A percentile compares a stretch with the other conserved stretches of the same genome.
Conservation (phyloP, 495 filamentous ascomycete genomes). For the Physcia stellaris region DNA sequence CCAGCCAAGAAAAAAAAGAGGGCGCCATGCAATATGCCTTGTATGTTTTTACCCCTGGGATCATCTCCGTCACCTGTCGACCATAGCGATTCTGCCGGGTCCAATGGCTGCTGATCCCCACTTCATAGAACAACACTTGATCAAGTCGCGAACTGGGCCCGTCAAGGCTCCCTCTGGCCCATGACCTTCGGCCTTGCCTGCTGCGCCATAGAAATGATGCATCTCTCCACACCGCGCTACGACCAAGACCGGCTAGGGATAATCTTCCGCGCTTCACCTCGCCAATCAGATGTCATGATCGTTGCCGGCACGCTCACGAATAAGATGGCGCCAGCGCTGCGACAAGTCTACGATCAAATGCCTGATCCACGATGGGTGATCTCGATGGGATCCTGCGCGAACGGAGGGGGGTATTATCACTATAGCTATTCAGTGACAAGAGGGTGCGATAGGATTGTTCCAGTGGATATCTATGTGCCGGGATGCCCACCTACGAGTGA, state of each 20-base stretch:
- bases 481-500: constrained; percentile 84
- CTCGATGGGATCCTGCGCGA: constrained; percentile 83
- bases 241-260: constrained; percentile 87
- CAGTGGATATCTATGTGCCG: constrained; percentile 85
- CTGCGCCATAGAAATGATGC: constrained; percentile 95
- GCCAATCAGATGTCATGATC: constrained; percentile 91
- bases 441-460: constrained; percentile 81
- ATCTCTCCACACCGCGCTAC: constrained; percentile 82
- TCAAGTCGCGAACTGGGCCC: constrained; percentile 75
- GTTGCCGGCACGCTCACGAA: constrained; percentile 86
- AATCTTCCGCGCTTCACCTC: constrained; percentile 85
- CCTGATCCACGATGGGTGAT: constrained; percentile 87
- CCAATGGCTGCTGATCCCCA: neutral
- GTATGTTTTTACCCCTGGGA: constrained; percentile 38
- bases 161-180: constrained; percentile 81
- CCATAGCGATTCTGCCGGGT: neutral
- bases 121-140: constrained; percentile 60
- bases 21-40: constrained; percentile 93
- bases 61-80: neutral
- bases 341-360: constrained; percentile 94
- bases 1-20: constrained; percentile 87
- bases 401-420: constrained; percentile 89
- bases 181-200: constrained; percentile 89
- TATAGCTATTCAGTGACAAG: constrained; percentile 82
- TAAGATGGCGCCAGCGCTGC: constrained; percentile 87